A percentile compares a stretch with the other conserved stretches of the same genome.
These are phyloP conservation scores for Trichophyton benhamiae DNA, from an alignment of 2,329 filamentous ascomycete genomes.

Conservation along the genomic window DNA sequence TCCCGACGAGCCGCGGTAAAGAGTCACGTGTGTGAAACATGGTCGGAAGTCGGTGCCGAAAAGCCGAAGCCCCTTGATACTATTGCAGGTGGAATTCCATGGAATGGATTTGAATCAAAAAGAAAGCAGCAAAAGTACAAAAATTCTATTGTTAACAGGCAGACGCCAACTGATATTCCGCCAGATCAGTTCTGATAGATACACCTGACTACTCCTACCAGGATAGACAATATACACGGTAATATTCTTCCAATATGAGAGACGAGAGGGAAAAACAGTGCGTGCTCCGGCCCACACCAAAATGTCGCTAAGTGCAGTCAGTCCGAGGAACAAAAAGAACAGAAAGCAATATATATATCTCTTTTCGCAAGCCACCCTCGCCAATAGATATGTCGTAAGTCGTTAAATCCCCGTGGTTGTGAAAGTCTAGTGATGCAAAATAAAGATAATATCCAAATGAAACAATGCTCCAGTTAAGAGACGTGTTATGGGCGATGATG, in stretches of 20 bases:
- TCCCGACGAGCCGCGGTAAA: neutral
- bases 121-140: neutral
- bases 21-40: neutral
- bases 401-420: neutral
- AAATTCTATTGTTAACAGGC: neutral
- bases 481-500: neutral
- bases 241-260: neutral
- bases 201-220: conserved; percentile 2
- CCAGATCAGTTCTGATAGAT: neutral
- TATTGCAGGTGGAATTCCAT: too few relatives aligned
- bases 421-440: conserved; percentile 1
- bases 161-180: neutral
- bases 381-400: neutral
- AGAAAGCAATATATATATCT: conserved; percentile 1
- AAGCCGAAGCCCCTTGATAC: neutral
- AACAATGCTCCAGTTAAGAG: conserved; percentile 1
- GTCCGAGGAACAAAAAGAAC: neutral
- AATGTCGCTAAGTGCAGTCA: conserved; percentile 1
- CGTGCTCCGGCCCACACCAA: neutral
- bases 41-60: neutral
- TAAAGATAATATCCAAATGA: conserved; percentile 2
- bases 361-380: neutral
- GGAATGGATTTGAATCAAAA: neutral
- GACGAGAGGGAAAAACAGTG: neutral
- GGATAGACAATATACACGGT: neutral